Evolutionary conservation across 768 basidiomycete genomes (phyloP), one percentile per base, ranked within the genome.

Genomic region (Phaffia tasmanica): DNA sequence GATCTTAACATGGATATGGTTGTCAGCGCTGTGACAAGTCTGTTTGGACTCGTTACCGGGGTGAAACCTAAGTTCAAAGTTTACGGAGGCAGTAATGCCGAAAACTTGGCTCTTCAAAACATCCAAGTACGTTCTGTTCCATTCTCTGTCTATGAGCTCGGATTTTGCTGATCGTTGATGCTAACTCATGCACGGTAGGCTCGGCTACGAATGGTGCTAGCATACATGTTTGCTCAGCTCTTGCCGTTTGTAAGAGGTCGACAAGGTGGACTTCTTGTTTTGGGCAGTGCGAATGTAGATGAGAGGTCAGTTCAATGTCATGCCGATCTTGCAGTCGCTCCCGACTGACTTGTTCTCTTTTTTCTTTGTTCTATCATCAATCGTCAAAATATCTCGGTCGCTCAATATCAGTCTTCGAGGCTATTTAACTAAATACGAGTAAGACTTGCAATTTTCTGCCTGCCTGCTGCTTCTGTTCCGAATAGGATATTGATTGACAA

Each of bases 201-300:
- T 16, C 81, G 94, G 58, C 75, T 98, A 61, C 81, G 95, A 9
- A 99, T 99, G 95, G 87, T 99, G 3, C 76, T 98, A 21, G 83
- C 90, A 1, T 98, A 98, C 74, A 77, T 95, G 77, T 97, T 98
- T 71, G 93, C 94, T 9, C 94, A 97, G 73, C 83, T 98, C 3
- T 77, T 97, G 42, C 94, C 91, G 3, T 97, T 89, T 86, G 88
- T 86, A 0, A 80, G 93, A 69, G 90, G 92, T 0, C 83, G 83
- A 73, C 76, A 77, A 50, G 95, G 95, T 0, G 89, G 90, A 7
- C 76, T 99, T 47, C 83, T 98, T 29, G 95, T 98, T 1, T 81
- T 98, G n/a, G 95, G 95, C 1, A 93, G 89, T 70, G 93, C 95
- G 21, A 98, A 98, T 73, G 95, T 99, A 1, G 95, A 99, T 72